These are phyloP conservation scores for Aspergillus ruber DNA, from an alignment of 2,329 filamentous ascomycete species.

Conservation along the genomic window DNA sequence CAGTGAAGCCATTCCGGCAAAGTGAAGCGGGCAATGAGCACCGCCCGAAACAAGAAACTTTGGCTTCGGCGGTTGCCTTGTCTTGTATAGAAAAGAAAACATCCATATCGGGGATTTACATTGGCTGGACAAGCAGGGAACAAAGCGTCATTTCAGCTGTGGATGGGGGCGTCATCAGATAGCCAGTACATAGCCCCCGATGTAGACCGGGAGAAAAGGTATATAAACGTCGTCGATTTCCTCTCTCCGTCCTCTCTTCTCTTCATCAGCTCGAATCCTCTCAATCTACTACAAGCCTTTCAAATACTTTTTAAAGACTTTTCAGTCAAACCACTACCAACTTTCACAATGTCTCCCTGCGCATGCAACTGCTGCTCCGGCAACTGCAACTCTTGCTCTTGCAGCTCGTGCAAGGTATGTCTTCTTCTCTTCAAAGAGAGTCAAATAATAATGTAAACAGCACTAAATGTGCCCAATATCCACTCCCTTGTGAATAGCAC, in stretches of 20 bases:
- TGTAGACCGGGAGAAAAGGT: conserved; percentile 3
- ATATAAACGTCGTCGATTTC: conserved; percentile 13
- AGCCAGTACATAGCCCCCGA: neutral
- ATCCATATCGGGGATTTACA: neutral
- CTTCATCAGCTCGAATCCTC: conserved; percentile 4
- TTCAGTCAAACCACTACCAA: conserved; percentile 4
- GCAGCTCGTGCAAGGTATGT: conserved; percentile 33
- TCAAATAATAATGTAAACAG: neutral
- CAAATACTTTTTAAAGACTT: neutral
- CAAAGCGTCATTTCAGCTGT: neutral
- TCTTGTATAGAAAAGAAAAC: neutral
- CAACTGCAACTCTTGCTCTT: conserved; percentile 35
- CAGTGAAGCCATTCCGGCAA: too few species aligned
- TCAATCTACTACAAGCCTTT: conserved; percentile 1
- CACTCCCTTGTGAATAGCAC: neutral
- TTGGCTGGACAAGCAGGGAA: neutral
- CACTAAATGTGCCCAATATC: conserved; percentile 6
- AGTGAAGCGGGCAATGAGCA: too few species aligned
- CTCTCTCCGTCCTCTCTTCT: neutral
- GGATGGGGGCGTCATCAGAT: neutral
- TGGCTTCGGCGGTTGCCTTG: neutral
- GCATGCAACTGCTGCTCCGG: conserved; percentile 36
- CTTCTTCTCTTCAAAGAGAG: neutral
- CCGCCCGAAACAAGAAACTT: neutral
- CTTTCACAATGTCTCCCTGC: conserved; percentile 36